These are phyloP conservation scores for Aeschynomene evenia DNA, from an alignment of 306 rosid species.

Conservation along the genomic window DNA sequence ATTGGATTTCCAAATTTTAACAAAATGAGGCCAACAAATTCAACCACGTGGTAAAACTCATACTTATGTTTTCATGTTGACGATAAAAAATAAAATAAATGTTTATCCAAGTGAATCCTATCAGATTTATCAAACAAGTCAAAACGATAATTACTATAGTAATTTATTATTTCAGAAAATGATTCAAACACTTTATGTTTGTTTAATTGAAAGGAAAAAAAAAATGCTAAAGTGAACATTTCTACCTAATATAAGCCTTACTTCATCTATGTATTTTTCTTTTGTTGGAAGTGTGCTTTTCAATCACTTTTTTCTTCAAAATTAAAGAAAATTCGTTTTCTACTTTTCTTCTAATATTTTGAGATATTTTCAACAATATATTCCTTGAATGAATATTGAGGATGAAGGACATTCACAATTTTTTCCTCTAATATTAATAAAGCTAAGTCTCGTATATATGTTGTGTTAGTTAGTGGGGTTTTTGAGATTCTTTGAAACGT, in stretches of 20 bases:
- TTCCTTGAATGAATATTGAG: neutral
- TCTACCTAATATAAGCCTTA: no score
- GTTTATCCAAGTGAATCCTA: no score
- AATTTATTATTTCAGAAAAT: neutral
- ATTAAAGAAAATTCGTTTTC: no score
- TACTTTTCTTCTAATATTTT: no score
- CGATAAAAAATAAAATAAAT: no score
- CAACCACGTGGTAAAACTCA: neutral
- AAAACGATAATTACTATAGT: no score
- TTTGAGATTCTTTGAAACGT: neutral
- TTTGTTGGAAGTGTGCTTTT: no score
- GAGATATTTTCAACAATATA: no score
- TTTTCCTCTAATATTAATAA: neutral
- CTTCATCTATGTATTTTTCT: no score
- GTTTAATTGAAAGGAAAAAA: neutral
- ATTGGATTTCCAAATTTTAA: conserved; percentile 1
- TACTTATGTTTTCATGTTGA: neutral
- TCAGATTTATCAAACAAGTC: no score
- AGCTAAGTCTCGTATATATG: neutral
- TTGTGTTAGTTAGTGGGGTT: neutral
- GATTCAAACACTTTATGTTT: neutral
- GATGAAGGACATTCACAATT: neutral
- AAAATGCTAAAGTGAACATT: neutral
- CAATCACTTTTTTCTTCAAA: no score
- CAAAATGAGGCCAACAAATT: neutral